A percentile compares a stretch with the other conserved stretches of the same genome.
These are phyloP conservation scores for Coelastrella sp. DNA, from an alignment of 139 green algal species.

Conservation along the genomic window DNA sequence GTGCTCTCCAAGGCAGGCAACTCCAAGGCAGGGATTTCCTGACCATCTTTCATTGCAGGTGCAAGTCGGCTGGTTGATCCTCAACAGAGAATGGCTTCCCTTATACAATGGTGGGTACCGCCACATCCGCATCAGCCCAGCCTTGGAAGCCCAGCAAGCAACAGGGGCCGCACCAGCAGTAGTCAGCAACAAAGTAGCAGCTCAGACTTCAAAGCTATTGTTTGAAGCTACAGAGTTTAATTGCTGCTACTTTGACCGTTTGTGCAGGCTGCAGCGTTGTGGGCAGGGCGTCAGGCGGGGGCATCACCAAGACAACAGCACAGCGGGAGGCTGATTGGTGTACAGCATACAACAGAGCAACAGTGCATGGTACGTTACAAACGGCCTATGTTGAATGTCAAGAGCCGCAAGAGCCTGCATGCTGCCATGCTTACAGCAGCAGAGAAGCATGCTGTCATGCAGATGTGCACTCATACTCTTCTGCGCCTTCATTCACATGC, in stretches of 20 bases:
- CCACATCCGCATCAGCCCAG: not conserved
- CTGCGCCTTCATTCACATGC: not conserved
- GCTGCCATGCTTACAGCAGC: not conserved
- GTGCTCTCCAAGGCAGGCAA: not conserved
- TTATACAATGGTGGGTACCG: not conserved
- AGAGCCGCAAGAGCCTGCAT: too few species aligned
- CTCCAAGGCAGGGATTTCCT: not conserved
- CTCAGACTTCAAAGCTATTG: not conserved
- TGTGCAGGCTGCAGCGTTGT: slow-evolving; percentile 26
- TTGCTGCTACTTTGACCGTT: not conserved
- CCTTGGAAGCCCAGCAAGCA: not conserved
- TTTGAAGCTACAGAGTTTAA: too few species aligned
- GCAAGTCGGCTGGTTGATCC: slow-evolving; percentile 14
- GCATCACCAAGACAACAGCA: not conserved
- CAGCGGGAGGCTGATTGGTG: slow-evolving; percentile 6
- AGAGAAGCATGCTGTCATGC: not conserved
- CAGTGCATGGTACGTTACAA: slow-evolving; percentile 1
- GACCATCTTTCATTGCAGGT: not conserved
- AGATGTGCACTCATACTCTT: not conserved
- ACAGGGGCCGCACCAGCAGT: not conserved
- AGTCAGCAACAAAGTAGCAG: not conserved
- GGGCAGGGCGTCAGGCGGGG: not conserved
- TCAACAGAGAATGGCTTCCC: not conserved
- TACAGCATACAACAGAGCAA: slow-evolving; percentile 4
- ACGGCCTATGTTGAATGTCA: not conserved